These are phyloP conservation scores for Orobanche coerulescens DNA, from an alignment of 257 asterid genomes.

Conservation along the genomic window DNA sequence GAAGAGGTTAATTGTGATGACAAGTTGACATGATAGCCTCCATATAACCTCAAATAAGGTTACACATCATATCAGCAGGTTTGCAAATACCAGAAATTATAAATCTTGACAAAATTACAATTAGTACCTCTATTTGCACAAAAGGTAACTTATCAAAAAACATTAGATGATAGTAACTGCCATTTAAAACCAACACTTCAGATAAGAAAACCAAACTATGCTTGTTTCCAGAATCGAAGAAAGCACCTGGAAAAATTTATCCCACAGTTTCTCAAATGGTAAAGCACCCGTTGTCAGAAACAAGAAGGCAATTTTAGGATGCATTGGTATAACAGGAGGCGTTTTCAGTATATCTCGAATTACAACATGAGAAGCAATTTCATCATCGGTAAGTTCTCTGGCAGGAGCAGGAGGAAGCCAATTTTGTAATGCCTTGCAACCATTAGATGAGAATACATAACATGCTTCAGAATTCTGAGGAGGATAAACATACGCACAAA, in stretches of 20 bases:
- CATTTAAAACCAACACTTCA: background rate
- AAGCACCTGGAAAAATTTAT: conserved; percentile 68
- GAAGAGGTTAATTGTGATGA: background rate
- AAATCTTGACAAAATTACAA: background rate
- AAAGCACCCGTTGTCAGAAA: conserved; percentile 79
- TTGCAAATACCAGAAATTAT: background rate
- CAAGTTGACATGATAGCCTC: background rate
- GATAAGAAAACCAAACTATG: too few species aligned
- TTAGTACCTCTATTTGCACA: background rate
- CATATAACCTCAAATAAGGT: background rate
- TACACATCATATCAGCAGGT: background rate
- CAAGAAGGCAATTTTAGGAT: conserved; percentile 68
- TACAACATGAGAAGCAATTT: conserved; percentile 66
- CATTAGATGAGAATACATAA: conserved; percentile 55
- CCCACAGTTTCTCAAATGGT: conserved; percentile 87
- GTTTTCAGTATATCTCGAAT: conserved; percentile 53
- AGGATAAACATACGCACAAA: conserved; percentile 72
- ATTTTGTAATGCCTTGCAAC: conserved; percentile 49
- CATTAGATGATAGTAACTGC: background rate
- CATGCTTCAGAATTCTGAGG: conserved; percentile 68
- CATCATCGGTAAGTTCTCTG: conserved; percentile 66
- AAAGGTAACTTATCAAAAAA: background rate
- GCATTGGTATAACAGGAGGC: conserved; percentile 31
- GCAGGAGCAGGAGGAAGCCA: conserved; percentile 70
- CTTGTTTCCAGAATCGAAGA: background rate